phyloP scores from a whole-genome alignment of 2,329 filamentous ascomycete species.

The Paecilomyces variotii region DNA sequence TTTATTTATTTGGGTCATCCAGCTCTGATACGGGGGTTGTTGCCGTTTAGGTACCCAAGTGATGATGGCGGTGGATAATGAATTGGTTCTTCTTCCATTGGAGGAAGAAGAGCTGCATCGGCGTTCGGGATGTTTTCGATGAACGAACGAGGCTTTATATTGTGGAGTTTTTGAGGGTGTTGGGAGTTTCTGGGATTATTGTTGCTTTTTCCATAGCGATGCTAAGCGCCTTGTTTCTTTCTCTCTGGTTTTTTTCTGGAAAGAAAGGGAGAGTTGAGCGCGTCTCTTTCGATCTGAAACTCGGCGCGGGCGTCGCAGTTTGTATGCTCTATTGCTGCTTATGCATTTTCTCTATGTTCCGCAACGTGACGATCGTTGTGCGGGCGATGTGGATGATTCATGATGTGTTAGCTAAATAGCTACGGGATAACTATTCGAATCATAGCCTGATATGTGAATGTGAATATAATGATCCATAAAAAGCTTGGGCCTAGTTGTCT shows the following conservation, averaged over 20 bases:
- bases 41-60: not conserved
- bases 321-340: not conserved
- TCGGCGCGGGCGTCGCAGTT: not conserved
- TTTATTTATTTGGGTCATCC: not conserved
- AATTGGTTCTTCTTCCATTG: not conserved
- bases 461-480: not conserved
- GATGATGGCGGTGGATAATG: not conserved
- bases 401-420: not conserved
- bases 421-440: not conserved
- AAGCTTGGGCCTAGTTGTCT: not conserved
- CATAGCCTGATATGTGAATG: not conserved
- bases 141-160: not conserved
- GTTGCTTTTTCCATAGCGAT: not conserved
- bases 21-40: not conserved
- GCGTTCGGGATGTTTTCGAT: not conserved
- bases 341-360: not conserved
- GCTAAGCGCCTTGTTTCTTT: not conserved
- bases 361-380: not conserved
- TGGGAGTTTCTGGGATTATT: not conserved
- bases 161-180: not conserved
- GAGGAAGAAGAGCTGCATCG: not conserved
- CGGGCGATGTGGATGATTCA: not conserved
- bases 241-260: not conserved
- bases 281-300: not conserved
- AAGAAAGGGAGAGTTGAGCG: not conserved